Evolutionary conservation across 164 flowering plant species (phyloP), one percentile per base, ranked within the genome.

Genomic region (Aristolochia californica): DNA sequence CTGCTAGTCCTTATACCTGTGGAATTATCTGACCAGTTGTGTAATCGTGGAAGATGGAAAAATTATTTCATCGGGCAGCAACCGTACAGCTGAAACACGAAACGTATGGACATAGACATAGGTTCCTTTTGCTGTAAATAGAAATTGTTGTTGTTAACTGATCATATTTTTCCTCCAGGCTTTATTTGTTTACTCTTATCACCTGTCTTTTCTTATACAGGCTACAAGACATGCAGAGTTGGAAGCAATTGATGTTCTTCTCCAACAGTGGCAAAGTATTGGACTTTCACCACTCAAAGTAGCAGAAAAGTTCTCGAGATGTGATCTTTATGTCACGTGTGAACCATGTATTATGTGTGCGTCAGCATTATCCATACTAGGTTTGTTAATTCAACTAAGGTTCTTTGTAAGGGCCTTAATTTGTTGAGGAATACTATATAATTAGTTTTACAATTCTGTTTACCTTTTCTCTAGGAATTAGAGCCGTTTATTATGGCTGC

Each of bases 321-420:
- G 94, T 63, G 65, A 45, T 60, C 84, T 93, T 30, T 93, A 87
- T 76, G 98, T 93, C 43, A 93, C 98, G 11, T 93, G 98, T 76
- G 98, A 93, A 77, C 98, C 98, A 14, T 93, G 98, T 67, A 93
- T 93, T 43, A 93, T 93, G 98, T 93, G 98, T 70, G 97, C 97
- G 13, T 70, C 83, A 16, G 89, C 97, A 16, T 76, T 93, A 43
- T 87, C 97, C 22, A 74, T 85, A 64, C 71, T 91, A 58, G 98
- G 96, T 83, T 71, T 70, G 73, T 47, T 43, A 30, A 53, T 60
- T 50, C 24, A 24, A 12, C 50, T 34, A 16, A 21, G 22, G 26
- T 52, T 16, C 12, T 61, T 53, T 23, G 22, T 17, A 17, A 26
- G 43, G 18, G 56, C 27, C 40, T 16, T 47, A 28, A 2, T 50